These are phyloP conservation scores for Scedosporium dehoogii DNA, from an alignment of 2,329 filamentous ascomycete genomes.

Conservation along the genomic window DNA sequence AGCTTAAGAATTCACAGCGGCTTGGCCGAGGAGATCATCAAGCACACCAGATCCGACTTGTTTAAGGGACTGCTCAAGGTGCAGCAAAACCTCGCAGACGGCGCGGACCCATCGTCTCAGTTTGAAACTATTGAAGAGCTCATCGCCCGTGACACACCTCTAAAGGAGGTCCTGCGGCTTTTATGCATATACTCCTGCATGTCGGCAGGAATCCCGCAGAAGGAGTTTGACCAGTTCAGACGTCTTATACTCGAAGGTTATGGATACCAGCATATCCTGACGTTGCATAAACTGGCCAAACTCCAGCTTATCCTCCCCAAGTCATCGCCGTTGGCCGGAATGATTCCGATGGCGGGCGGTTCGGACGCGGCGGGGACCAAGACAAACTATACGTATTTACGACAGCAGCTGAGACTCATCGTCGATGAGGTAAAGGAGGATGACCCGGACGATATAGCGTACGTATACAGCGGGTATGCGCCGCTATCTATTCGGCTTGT, in stretches of 20 bases:
- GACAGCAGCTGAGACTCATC: slow-evolving; percentile 79
- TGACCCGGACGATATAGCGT: slow-evolving; percentile 89
- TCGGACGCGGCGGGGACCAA: slow-evolving; percentile 51
- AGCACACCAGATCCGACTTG: slow-evolving; percentile 77
- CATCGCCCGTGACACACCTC: slow-evolving; percentile 75
- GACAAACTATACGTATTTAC: slow-evolving; percentile 83
- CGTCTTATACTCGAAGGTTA: slow-evolving; percentile 84
- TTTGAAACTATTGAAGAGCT: slow-evolving; percentile 89
- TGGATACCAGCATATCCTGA: slow-evolving; percentile 88
- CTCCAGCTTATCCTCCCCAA: slow-evolving; percentile 75
- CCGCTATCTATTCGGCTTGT: slow-evolving; percentile 85
- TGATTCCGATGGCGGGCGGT: slow-evolving; percentile 62
- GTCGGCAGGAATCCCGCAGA: slow-evolving; percentile 75
- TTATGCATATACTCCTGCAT: slow-evolving; percentile 89
- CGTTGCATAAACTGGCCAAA: slow-evolving; percentile 79
- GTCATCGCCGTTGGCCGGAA: slow-evolving; percentile 66
- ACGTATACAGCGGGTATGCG: slow-evolving; percentile 95
- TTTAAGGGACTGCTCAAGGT: slow-evolving; percentile 86
- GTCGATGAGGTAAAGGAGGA: slow-evolving; percentile 95
- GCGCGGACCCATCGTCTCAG: slow-evolving; percentile 78
- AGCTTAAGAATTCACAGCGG: slow-evolving; percentile 88
- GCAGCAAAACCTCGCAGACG: slow-evolving; percentile 89
- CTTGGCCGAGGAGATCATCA: slow-evolving; percentile 90
- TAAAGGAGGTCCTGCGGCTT: slow-evolving; percentile 73
- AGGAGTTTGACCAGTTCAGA: slow-evolving; percentile 84